Conservation (phyloP, 2,329 filamentous ascomycete genomes). For the Thelonectria discophora region DNA sequence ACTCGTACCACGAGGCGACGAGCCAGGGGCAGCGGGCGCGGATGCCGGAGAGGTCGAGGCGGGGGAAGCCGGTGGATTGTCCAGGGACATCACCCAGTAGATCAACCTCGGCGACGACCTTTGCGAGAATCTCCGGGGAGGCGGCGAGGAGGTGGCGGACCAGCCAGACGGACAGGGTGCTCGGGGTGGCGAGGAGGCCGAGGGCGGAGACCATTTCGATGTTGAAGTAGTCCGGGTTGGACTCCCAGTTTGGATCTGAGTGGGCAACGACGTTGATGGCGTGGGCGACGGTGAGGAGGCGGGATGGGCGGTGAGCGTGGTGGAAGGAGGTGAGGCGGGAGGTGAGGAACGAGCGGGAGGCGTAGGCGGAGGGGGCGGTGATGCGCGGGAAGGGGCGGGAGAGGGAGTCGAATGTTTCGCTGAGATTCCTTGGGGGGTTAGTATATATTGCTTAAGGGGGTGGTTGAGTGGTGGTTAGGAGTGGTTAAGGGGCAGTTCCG, state of each 20-base stretch:
- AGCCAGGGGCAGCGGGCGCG: conserved; percentile 43
- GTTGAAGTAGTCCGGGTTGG: conserved; percentile 45
- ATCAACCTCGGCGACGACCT: conserved; percentile 39
- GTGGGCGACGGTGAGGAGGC: conserved; percentile 40
- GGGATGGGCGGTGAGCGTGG: conserved; percentile 35
- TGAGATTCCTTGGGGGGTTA: conserved; percentile 3
- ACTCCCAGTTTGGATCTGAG: conserved; percentile 43
- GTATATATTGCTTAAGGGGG: too few species aligned
- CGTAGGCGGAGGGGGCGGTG: conserved; percentile 41
- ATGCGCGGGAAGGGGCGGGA: conserved; percentile 38
- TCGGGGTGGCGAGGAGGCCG: conserved; percentile 44
- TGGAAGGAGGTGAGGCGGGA: conserved; percentile 41
- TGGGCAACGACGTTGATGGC: conserved; percentile 45
- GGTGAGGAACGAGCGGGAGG: conserved; percentile 40
- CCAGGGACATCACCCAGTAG: conserved; percentile 25
- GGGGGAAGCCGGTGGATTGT: conserved; percentile 15
- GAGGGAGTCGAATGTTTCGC: conserved; percentile 43
- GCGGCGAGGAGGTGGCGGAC: conserved; percentile 41
- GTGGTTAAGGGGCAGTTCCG: too few species aligned
- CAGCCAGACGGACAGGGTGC: conserved; percentile 45
- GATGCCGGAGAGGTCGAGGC: conserved; percentile 37
- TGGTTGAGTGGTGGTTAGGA: too few species aligned
- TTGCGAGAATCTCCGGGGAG: conserved; percentile 28
- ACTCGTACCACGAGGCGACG: conserved; percentile 46
- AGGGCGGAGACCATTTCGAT: conserved; percentile 46